Percentiles rank a stretch among this genome's conserved stretches.
Evolutionary conservation across 2,329 filamentous ascomycete genomes (phyloP).

Genomic region (Beauveria bassiana): DNA sequence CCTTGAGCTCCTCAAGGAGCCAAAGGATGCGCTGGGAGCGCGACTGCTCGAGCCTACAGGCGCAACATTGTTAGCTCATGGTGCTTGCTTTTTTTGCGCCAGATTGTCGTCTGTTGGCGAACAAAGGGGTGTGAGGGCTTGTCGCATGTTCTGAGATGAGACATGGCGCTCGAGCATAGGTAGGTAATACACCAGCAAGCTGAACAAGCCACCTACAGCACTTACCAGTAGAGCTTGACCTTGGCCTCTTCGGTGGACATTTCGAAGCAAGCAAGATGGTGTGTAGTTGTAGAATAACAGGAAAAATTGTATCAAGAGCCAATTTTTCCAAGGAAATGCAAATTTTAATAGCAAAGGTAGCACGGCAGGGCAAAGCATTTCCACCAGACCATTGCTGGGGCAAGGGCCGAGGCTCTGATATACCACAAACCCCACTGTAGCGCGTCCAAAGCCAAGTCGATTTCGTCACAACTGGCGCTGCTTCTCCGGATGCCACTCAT

Average conservation of each 20-base stretch:
- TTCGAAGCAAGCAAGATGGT: background rate
- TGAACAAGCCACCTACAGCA: background rate
- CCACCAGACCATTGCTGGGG: background rate
- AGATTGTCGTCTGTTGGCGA: background rate
- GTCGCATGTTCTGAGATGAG: background rate
- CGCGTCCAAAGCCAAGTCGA: background rate
- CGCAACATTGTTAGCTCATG: background rate
- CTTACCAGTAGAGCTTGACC: slow-evolving; percentile 58
- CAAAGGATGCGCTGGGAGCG: slow-evolving; percentile 77
- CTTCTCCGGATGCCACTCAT: background rate
- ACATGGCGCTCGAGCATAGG: background rate
- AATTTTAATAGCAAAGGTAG: background rate
- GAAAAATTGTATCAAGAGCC: background rate
- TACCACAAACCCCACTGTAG: background rate
- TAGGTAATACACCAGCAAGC: background rate
- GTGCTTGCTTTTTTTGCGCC: background rate
- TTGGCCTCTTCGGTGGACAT: slow-evolving; percentile 33
- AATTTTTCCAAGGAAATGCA: background rate
- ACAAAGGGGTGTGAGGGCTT: background rate
- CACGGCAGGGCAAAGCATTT: background rate
- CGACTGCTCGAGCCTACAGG: slow-evolving; percentile 72
- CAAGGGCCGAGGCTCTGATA: background rate
- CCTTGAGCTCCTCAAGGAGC: slow-evolving; percentile 74
- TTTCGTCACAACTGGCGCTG: background rate
- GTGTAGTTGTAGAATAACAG: background rate